Evolutionary conservation across 768 basidiomycete species (phyloP), one percentile per base, ranked within the genome.

Genomic region (Pleurotus citrinopileatus): DNA sequence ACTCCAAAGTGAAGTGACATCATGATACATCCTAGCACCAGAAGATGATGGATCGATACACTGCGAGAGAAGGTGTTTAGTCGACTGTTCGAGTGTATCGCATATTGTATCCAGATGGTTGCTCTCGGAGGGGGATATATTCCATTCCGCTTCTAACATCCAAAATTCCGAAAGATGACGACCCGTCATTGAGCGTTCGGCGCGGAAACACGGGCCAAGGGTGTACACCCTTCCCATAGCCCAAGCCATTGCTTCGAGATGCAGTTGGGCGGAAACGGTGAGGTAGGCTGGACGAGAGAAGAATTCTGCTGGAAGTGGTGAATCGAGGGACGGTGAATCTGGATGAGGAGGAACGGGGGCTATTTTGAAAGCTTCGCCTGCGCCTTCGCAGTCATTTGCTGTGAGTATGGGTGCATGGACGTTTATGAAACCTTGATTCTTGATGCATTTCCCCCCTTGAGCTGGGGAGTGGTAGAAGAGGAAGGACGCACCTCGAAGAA

Each of bases 101-200:
- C 74, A 77, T 15, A 78, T 65, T 15, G 71, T 72, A 73, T 82
- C 58, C 80, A 75, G 51, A 70, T 75, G 58, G 45, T 64, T 38
- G 54, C 26, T 55, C 52, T 10, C 61, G 60, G 15, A 12, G 29
- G 40, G 4, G 34, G 22, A 25, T 42, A 75, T 71, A 2, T 84
- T 84, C 80, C 92, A 87, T 65, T 99, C 97, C 0, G 91, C 95
- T 71, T 99, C 97, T 52, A 98, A 82, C 97, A 99, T 99, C 90
- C 93, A 98, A 69, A 99, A 99, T 68, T 99, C 97, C 47, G 92
- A 85, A 10, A 99, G 80, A 65, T 99, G 97, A n/a, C 96, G 78
- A 27, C 83, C 82, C 1, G 96, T 98, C 60, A 87, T 79, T 2
- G 87, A 90, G 4, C 83, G 83, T 65, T 99, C 97, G 19, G 97